Percentiles rank a stretch among this genome's conserved stretches.
Conservation (phyloP, 2,329 filamentous ascomycete genomes). For the Thielaviopsis populi region DNA sequence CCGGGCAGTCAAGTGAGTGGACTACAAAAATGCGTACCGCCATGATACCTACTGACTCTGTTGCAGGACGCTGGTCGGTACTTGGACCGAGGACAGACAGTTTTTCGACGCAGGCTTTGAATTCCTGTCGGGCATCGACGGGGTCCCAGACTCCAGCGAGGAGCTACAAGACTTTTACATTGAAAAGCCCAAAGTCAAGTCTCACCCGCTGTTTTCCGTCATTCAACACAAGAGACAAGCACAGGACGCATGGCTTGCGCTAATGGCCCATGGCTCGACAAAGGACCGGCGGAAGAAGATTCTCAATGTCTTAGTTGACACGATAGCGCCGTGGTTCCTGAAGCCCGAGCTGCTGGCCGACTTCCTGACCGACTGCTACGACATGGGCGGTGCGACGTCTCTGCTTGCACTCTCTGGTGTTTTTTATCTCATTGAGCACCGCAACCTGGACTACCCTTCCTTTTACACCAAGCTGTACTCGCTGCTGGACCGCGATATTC, state of each 20-base stretch:
- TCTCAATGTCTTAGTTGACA: slow-evolving; percentile 57
- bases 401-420: slow-evolving; percentile 81
- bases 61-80: slow-evolving; percentile 24
- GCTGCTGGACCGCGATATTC: slow-evolving; percentile 65
- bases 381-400: slow-evolving; percentile 72
- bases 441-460: slow-evolving; percentile 87
- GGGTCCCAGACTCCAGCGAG: slow-evolving; percentile 50
- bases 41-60: slow-evolving; percentile 3
- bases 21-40: slow-evolving; percentile 7
- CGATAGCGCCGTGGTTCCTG: slow-evolving; percentile 77
- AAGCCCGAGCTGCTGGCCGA: slow-evolving; percentile 86
- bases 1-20: slow-evolving; percentile 51
- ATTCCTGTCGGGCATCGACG: slow-evolving; percentile 51
- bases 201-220: slow-evolving; percentile 49
- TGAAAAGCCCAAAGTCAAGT: slow-evolving; percentile 48
- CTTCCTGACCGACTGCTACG: slow-evolving; percentile 88
- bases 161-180: slow-evolving; percentile 57
- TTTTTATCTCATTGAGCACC: slow-evolving; percentile 84
- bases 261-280: slow-evolving; percentile 52
- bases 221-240: slow-evolving; percentile 62
- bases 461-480: slow-evolving; percentile 94
- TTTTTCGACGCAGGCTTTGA: slow-evolving; percentile 44
- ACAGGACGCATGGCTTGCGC: slow-evolving; percentile 72
- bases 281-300: slow-evolving; percentile 66
- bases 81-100: slow-evolving; percentile 21